Conservation (phyloP, 768 basidiomycete genomes). For the Panaeolus cyanescens region DNA sequence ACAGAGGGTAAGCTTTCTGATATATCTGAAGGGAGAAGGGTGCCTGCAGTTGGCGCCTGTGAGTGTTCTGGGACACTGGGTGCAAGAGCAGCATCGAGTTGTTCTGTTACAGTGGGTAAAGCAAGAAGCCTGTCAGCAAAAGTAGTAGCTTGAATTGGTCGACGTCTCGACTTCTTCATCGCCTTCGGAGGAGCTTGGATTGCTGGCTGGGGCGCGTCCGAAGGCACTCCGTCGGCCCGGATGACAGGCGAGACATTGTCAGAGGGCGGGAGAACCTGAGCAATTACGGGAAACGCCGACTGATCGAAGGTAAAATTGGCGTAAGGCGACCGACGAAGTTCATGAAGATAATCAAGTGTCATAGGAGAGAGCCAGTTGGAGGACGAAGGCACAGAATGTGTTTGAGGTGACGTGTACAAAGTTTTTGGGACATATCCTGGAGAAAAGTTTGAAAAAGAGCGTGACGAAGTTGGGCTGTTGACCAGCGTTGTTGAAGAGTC, state of each 20-base stretch:
- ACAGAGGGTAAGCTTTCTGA: background rate
- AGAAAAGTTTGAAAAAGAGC: constrained; percentile 10
- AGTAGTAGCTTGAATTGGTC: background rate
- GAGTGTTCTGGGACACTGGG: background rate
- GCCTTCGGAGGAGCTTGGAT: background rate
- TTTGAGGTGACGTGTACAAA: constrained; percentile 5
- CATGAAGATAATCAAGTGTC: constrained; percentile 1
- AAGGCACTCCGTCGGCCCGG: background rate
- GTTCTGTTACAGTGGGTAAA: background rate
- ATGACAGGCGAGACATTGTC: constrained; percentile 5
- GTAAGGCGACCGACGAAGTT: constrained; percentile 1
- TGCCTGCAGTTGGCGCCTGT: background rate
- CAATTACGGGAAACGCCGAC: background rate
- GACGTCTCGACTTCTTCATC: background rate
- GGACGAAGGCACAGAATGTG: constrained; percentile 6
- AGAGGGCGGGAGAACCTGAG: constrained; percentile 6
- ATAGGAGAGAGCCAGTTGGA: constrained; percentile 3
- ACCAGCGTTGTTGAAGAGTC: constrained; percentile 23
- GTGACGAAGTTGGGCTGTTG: constrained; percentile 27
- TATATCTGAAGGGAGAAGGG: background rate
- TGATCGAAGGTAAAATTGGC: background rate
- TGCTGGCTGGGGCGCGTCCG: background rate
- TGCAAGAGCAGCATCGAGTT: background rate
- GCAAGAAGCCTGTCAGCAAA: background rate
- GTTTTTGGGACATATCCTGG: constrained; percentile 7